Evolutionary conservation across 2,329 filamentous ascomycete species (phyloP).

Genomic region (Plectosphaerella sp.): DNA sequence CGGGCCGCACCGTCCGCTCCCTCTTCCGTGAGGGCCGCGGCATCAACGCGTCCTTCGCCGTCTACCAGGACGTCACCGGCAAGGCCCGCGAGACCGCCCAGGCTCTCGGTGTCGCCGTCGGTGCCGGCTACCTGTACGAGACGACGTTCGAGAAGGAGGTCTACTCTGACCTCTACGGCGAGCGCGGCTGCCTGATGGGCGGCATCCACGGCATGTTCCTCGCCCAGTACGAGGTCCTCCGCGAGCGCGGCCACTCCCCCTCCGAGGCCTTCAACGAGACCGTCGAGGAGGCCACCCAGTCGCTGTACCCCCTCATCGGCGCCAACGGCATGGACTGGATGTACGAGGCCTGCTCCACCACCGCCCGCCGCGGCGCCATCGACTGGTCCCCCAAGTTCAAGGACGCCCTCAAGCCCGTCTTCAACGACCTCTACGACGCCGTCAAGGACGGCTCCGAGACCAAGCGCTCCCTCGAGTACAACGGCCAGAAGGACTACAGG

Average conservation of each 20-base stretch:
- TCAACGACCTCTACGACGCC: constrained; percentile 93
- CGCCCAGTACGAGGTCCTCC: constrained; percentile 99
- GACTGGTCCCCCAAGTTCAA: constrained; percentile 98
- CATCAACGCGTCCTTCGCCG: constrained; percentile 98
- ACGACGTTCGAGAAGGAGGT: constrained; percentile 99
- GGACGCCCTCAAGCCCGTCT: constrained; percentile 96
- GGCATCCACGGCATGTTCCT: constrained; percentile 99
- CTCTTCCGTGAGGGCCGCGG: constrained; percentile 99
- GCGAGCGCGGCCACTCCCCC: constrained; percentile 95
- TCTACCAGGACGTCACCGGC: constrained; percentile 97
- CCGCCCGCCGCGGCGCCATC: constrained; percentile 94
- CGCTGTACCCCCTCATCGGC: constrained; percentile 94
- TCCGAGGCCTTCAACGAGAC: constrained; percentile 99
- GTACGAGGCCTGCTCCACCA: constrained; percentile 99
- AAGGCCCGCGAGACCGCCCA: constrained; percentile 98
- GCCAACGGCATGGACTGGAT: constrained; percentile 99
- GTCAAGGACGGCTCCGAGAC: constrained; percentile 93
- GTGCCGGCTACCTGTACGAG: constrained; percentile 98
- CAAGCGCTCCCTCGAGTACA: constrained; percentile 94
- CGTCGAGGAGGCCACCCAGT: constrained; percentile 98
- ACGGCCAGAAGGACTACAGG: constrained; percentile 92
- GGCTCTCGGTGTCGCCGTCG: constrained; percentile 93
- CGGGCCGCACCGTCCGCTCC: constrained; percentile 94
- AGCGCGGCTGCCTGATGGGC: constrained; percentile 99
- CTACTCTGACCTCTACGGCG: constrained; percentile 98